Conservation (phyloP, 352 stramenopile genomes). For the Phytophthora hibernalis region DNA sequence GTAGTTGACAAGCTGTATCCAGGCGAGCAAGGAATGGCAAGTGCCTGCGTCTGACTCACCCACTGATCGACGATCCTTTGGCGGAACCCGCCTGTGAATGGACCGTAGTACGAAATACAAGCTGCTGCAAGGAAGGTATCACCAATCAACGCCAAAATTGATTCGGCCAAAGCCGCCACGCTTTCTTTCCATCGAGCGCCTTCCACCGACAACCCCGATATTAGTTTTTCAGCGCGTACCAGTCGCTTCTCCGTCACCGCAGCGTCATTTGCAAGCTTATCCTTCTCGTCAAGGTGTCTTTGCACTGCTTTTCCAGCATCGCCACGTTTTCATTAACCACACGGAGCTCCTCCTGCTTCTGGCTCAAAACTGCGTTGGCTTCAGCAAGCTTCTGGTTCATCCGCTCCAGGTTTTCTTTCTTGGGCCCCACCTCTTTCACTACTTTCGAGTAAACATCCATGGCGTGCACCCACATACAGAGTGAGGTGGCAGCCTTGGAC, state of each 20-base stretch:
- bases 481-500: constrained; percentile 89
- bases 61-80: constrained; percentile 80
- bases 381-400: constrained; percentile 93
- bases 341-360: constrained; percentile 91
- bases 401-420: constrained; percentile 90
- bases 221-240: constrained; percentile 92
- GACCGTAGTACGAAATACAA: constrained; percentile 94
- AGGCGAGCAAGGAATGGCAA: constrained; percentile 76
- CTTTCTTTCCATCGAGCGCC: constrained; percentile 93
- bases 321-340: constrained; percentile 92
- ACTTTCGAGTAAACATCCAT: constrained; percentile 97
- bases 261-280: constrained; percentile 87
- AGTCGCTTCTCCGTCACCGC: constrained; percentile 91
- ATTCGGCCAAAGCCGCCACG: constrained; percentile 76
- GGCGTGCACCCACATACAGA: constrained; percentile 95
- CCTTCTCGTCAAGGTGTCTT: constrained; percentile 93
- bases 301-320: constrained; percentile 89
- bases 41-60: constrained; percentile 65
- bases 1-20: constrained; percentile 79
- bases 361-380: constrained; percentile 86
- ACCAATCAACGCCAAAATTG: constrained; percentile 88
- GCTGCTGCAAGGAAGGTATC: constrained; percentile 94
- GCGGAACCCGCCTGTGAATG: constrained; percentile 92
- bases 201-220: constrained; percentile 90
- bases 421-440: constrained; percentile 94